Percentiles rank a stretch among this genome's conserved stretches.
Evolutionary conservation across 352 stramenopile genomes (phyloP).

Genomic region (Pythium phragmiticola): DNA sequence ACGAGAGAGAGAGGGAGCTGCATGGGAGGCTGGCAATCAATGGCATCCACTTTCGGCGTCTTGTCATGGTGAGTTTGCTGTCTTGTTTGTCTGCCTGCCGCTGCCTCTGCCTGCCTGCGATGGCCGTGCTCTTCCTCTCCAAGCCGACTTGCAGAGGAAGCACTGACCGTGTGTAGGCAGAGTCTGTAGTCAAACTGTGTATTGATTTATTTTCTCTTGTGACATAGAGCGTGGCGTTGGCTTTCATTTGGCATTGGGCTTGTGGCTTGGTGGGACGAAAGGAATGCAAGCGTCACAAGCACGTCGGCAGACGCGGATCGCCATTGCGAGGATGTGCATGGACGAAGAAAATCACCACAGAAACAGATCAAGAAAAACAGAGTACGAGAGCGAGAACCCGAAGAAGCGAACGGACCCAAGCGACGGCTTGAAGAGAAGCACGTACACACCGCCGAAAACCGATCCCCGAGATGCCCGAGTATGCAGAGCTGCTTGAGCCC

Average conservation of each 20-base stretch:
- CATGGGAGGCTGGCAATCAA: conserved; percentile 29
- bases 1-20: conserved; percentile 25
- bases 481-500: conserved; percentile 2
- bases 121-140: conserved; percentile 9
- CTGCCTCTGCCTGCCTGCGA: conserved; percentile 1
- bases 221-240: conserved; percentile 25
- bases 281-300: conserved; percentile 1
- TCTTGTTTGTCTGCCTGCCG: conserved; percentile 23
- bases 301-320: conserved; percentile 2
- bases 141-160: conserved; percentile 14
- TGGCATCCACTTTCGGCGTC: conserved; percentile 34
- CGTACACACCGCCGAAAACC: conserved; percentile 14
- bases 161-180: not conserved
- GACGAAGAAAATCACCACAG: conserved; percentile 16
- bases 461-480: not conserved
- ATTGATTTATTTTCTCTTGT: conserved; percentile 31
- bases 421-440: conserved; percentile 28
- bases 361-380: conserved; percentile 11
- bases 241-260: conserved; percentile 5
- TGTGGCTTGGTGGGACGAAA: conserved; percentile 7
- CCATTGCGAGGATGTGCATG: conserved; percentile 10
- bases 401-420: conserved; percentile 16
- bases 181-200: conserved; percentile 17
- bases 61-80: conserved; percentile 32
- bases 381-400: conserved; percentile 6